These are phyloP conservation scores for Dalechampia spathulata DNA, from an alignment of 441 rosid species.

Conservation along the genomic window DNA sequence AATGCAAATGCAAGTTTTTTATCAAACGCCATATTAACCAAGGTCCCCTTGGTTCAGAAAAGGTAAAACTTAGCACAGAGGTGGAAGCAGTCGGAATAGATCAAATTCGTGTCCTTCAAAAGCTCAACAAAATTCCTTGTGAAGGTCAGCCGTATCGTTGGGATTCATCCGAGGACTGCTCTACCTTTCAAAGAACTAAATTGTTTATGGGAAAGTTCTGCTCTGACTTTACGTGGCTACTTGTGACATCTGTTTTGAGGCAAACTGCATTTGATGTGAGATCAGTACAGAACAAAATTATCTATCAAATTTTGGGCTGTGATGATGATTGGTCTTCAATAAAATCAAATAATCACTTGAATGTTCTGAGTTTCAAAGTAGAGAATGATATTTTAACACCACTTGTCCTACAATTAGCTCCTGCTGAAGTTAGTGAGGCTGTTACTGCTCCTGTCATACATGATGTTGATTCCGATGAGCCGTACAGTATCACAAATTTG, in stretches of 20 bases:
- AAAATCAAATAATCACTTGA: slow-evolving; percentile 17
- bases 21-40: slow-evolving; percentile 45
- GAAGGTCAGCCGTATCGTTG: slow-evolving; percentile 53
- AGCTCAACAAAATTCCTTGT: slow-evolving; percentile 38
- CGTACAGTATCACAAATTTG: slow-evolving; percentile 35
- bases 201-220: slow-evolving; percentile 56
- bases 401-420: slow-evolving; percentile 30
- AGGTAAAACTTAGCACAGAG: slow-evolving; percentile 39
- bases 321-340: slow-evolving; percentile 25
- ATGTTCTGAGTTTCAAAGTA: slow-evolving; percentile 40
- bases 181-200: slow-evolving; percentile 41
- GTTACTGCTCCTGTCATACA: slow-evolving; percentile 14
- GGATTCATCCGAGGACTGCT: slow-evolving; percentile 57
- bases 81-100: slow-evolving; percentile 38
- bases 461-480: slow-evolving; percentile 14
- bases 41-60: slow-evolving; percentile 55
- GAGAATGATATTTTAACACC: slow-evolving; percentile 43
- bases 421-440: slow-evolving; percentile 21
- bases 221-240: slow-evolving; percentile 62
- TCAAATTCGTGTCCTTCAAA: slow-evolving; percentile 59
- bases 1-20: slow-evolving; percentile 55
- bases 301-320: slow-evolving; percentile 48
- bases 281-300: slow-evolving; percentile 48
- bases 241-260: slow-evolving; percentile 54
- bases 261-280: slow-evolving; percentile 43